A percentile compares a stretch with the other conserved stretches of the same genome.
Conservation (phyloP, 108 stramenopile species). For the Nannochloropsis salina region DNA sequence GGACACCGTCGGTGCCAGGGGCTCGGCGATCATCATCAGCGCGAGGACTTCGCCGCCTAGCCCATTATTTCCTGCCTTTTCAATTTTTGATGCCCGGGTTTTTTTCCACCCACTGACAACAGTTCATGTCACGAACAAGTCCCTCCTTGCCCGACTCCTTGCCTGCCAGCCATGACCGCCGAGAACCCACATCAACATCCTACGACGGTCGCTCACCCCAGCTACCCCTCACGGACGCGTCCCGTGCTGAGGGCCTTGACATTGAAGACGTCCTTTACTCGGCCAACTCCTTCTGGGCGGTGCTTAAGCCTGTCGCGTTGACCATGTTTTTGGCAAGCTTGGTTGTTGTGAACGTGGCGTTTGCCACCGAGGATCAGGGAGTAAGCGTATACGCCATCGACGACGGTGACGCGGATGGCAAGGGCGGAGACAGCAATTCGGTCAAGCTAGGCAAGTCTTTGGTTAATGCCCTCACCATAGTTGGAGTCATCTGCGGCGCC, state of each 20-base stretch:
- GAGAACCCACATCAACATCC: too few species aligned
- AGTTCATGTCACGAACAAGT: not conserved
- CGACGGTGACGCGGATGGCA: conserved; percentile 50
- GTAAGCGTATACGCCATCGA: conserved; percentile 40
- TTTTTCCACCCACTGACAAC: too few species aligned
- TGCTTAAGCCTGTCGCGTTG: conserved; percentile 54
- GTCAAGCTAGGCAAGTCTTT: conserved; percentile 63
- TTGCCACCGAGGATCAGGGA: conserved; percentile 21
- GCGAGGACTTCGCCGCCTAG: too few species aligned
- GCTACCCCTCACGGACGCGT: too few species aligned
- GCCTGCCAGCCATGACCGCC: not conserved
- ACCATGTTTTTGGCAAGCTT: conserved; percentile 49
- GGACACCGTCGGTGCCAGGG: too few species aligned
- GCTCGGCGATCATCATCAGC: too few species aligned
- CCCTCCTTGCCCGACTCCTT: not conserved
- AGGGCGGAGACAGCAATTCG: conserved; percentile 54
- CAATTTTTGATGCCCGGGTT: too few species aligned
- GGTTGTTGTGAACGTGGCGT: conserved; percentile 35
- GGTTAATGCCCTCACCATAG: conserved; percentile 85
- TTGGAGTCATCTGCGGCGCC: conserved; percentile 68
- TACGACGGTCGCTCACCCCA: too few species aligned
- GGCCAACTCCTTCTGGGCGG: conserved; percentile 43
- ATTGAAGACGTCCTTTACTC: conserved; percentile 39
- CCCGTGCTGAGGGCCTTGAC: not conserved
- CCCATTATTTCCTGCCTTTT: too few species aligned